These are phyloP conservation scores for Guyanaporus albipodus DNA, from an alignment of 768 basidiomycete genomes.

Conservation along the genomic window DNA sequence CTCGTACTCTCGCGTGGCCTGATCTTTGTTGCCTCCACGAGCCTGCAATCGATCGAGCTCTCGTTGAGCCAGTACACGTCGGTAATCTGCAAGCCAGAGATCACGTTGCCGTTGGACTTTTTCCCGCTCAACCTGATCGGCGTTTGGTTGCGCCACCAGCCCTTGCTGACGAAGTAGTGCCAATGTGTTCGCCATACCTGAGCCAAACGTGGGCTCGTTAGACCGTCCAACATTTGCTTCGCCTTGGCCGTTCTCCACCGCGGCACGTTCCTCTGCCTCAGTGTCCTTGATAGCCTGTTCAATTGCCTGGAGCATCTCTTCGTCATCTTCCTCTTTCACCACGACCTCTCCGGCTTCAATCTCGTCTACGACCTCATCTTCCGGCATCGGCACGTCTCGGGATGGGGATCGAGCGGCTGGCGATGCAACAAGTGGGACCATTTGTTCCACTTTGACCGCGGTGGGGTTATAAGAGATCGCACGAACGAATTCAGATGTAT, in stretches of 20 bases:
- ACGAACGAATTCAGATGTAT: slow-evolving; percentile 95
- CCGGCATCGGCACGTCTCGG: slow-evolving; percentile 54
- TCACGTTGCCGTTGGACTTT: slow-evolving; percentile 79
- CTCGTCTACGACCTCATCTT: slow-evolving; percentile 65
- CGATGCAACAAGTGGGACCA: slow-evolving; percentile 29
- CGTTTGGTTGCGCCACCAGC: slow-evolving; percentile 60
- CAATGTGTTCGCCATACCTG: slow-evolving; percentile 86
- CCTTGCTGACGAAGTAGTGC: slow-evolving; percentile 90
- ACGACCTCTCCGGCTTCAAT: slow-evolving; percentile 79
- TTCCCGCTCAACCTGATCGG: slow-evolving; percentile 75
- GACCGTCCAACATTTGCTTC: slow-evolving; percentile 54
- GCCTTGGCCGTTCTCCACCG: slow-evolving; percentile 31
- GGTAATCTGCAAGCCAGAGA: slow-evolving; percentile 85
- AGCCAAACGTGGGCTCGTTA: slow-evolving; percentile 71
- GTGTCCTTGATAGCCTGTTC: slow-evolving; percentile 63
- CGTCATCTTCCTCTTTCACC: slow-evolving; percentile 77
- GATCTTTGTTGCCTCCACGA: slow-evolving; percentile 83
- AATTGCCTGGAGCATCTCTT: slow-evolving; percentile 75
- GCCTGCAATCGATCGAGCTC: slow-evolving; percentile 76
- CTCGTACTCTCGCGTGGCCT: slow-evolving; percentile 92
- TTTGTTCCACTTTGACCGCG: slow-evolving; percentile 47
- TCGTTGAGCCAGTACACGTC: slow-evolving; percentile 67
- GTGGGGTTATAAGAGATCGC: slow-evolving; percentile 68
- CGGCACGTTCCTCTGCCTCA: slow-evolving; percentile 49
- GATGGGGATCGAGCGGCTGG: slow-evolving; percentile 40